Conservation (phyloP, 257 asterid species). For the Solanum neorickii region DNA sequence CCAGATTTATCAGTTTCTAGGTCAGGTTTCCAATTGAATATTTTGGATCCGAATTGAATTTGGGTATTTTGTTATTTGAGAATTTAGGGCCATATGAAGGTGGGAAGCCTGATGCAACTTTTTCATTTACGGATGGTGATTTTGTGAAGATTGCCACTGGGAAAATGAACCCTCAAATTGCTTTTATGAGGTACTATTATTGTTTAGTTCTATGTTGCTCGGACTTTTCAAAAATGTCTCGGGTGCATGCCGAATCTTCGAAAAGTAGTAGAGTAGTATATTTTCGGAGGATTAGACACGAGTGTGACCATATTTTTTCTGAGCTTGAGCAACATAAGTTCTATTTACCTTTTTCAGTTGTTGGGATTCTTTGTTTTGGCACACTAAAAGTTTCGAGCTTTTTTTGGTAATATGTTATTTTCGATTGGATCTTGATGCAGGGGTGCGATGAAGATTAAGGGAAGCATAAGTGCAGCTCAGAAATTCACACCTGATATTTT, state of each 20-base stretch:
- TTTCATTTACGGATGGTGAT: conserved; percentile 80
- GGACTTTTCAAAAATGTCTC: not conserved
- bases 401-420: not conserved
- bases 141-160: conserved; percentile 34
- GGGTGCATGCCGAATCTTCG: not conserved
- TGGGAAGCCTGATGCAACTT: conserved; percentile 93
- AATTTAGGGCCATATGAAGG: conserved; percentile 58
- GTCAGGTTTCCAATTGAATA: not conserved
- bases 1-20: not conserved
- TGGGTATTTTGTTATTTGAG: not conserved
- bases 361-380: not conserved
- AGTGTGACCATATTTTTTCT: not conserved
- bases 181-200: conserved; percentile 44
- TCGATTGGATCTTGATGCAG: conserved; percentile 17
- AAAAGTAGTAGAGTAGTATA: not conserved
- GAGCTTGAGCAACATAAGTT: not conserved
- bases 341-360: not conserved
- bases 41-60: not conserved
- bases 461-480: conserved; percentile 85
- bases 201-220: not conserved
- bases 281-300: not conserved
- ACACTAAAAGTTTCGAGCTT: not conserved
- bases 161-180: conserved; percentile 47
- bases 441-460: conserved; percentile 86
- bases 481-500: conserved; percentile 90